A percentile compares a stretch with the other conserved stretches of the same genome.
phyloP scores from a whole-genome alignment of 345 rosid species.

The Aquilaria malaccensis region DNA sequence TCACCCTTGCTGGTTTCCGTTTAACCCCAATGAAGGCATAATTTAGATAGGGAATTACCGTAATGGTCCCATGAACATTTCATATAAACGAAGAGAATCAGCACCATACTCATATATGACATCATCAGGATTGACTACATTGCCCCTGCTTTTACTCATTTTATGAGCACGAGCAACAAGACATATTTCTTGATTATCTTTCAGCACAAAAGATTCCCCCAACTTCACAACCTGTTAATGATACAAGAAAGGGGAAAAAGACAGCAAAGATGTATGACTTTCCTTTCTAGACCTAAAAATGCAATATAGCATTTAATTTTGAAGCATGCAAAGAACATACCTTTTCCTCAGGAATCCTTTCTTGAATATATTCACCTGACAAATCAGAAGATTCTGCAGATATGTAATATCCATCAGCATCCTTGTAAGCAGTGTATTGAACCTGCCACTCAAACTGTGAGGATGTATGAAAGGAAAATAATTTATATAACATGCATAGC shows the following conservation, averaged over 20 bases:
- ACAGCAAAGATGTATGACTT: neutral
- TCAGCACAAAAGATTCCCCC: constrained; percentile 70
- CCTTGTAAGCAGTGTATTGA: constrained; percentile 73
- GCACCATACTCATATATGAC: constrained; percentile 86
- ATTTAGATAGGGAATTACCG: constrained; percentile 32
- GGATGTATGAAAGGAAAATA: constrained; percentile 7
- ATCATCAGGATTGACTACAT: constrained; percentile 92
- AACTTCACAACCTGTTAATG: constrained; percentile 53
- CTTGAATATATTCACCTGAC: constrained; percentile 45
- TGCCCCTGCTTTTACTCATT: constrained; percentile 98
- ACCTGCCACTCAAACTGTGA: constrained; percentile 50
- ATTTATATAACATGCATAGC: constrained; percentile 6
- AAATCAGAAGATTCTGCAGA: constrained; percentile 50
- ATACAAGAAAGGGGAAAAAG: neutral
- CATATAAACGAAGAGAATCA: constrained; percentile 90
- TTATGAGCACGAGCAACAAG: constrained; percentile 72
- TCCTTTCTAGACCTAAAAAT: neutral
- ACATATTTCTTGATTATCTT: constrained; percentile 52
- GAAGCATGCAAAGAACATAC: constrained; percentile 34
- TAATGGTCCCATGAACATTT: constrained; percentile 99
- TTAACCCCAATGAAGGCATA: neutral
- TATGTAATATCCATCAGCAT: constrained; percentile 54
- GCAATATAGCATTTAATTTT: constrained; percentile 5
- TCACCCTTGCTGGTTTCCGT: constrained; percentile 2
- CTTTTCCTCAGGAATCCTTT: constrained; percentile 54